Percentiles rank a stretch among this genome's conserved stretches.
These are phyloP conservation scores for Schoenoplectus tabernaemontani DNA, from an alignment of 202 grass and related monocot species.

Conservation along the genomic window DNA sequence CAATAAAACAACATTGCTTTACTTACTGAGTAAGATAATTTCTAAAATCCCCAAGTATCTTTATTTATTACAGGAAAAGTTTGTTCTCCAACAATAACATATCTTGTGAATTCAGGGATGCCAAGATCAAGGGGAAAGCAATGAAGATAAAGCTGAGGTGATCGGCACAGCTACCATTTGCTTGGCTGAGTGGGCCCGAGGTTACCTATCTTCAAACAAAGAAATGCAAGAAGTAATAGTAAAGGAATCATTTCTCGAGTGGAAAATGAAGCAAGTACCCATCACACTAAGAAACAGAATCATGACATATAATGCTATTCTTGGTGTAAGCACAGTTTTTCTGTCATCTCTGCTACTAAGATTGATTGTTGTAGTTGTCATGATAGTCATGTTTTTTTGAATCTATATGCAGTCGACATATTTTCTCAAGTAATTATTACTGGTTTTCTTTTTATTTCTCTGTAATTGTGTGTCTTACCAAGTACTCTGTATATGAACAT, in stretches of 20 bases:
- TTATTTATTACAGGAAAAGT: neutral
- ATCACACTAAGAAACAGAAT: constrained; percentile 55
- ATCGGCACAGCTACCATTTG: constrained; percentile 64
- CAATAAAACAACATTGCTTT: neutral
- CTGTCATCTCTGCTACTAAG: constrained; percentile 43
- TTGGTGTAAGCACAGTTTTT: constrained; percentile 67
- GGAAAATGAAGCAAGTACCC: constrained; percentile 42
- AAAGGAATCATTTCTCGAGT: constrained; percentile 37
- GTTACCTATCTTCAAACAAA: constrained; percentile 30
- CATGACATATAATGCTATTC: constrained; percentile 54
- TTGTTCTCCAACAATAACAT: neutral
- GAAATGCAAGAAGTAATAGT: constrained; percentile 2
- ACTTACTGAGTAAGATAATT: neutral
- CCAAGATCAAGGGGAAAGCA: constrained; percentile 43
- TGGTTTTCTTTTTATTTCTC: no score
- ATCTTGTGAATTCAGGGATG: constrained; percentile 58
- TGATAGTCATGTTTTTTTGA: no score
- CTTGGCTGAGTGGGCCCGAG: constrained; percentile 67
- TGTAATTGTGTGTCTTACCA: no score
- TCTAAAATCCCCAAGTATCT: neutral
- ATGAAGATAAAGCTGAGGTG: constrained; percentile 50
- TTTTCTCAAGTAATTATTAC: no score
- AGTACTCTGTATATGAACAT: no score
- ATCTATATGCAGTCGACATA: no score
- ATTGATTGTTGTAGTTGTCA: constrained; percentile 41